Evolutionary conservation across 805 yeast species (phyloP), one percentile per base, ranked within the genome.

Genomic region (Ogataea methylovora): DNA sequence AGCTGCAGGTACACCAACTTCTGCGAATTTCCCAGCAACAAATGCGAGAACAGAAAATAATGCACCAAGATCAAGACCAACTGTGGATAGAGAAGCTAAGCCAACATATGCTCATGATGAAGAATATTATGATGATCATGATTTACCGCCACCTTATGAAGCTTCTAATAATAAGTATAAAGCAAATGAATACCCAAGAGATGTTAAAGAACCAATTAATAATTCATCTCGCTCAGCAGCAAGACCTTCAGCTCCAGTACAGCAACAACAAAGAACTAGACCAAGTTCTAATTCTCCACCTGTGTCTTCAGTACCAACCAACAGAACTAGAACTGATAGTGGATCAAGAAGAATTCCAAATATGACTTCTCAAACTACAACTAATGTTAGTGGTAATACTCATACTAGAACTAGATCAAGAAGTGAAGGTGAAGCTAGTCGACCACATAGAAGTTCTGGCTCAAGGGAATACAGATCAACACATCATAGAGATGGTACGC

Each of bases 131-230:
- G 52, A 48, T 33, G 54, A 46, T 37, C 49, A 44, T 34, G 54
- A 48, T 31, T 31, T 49, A 13, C 84, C 85, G 5, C 86, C 87
- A 7, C 65, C 85, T 0, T 79, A 80, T 48, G 84, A 78, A 43
- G 87, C 79, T 44, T 81, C 69, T 15, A 77, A 84, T 2, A 76
- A 76, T n/a, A 54, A 64, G 18, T 55, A 58, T 21, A 49, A 59
- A 9, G 58, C 49, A 27, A 39, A 52, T 19, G 73, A 69, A 38
- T 74, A 73, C 48, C 80, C 82, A 34, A 61, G 64, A 39, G 84
- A 76, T 41, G 76, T 75, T 44, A 56, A 58, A 28, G 39, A 56
- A 21, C 34, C 52, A 9, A 35, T 36, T 20, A 42, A 37, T 33
- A 43, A 39, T 10, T 29, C 36, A 13, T 23, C 22, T 8, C 57